These are phyloP conservation scores for Chlamydomonas applanata DNA, from an alignment of 139 green algal genomes.

Conservation along the genomic window DNA sequence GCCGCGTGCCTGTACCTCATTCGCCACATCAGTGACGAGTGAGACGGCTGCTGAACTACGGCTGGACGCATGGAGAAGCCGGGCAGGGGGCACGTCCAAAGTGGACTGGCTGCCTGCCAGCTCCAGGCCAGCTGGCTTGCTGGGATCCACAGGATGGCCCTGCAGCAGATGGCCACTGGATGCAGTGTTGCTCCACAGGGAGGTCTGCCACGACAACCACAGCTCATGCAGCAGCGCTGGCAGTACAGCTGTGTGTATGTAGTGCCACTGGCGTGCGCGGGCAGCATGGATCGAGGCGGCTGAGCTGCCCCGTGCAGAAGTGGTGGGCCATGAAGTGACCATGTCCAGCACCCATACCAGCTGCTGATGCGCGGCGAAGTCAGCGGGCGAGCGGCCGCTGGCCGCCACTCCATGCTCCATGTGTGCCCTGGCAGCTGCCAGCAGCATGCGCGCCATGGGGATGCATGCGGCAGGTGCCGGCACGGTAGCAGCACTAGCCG, in stretches of 20 bases:
- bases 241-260: conserved; percentile 30
- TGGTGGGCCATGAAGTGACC: conserved; percentile 1
- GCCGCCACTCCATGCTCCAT: neutral
- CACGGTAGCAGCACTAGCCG: no score
- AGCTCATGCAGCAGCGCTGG: conserved; percentile 66
- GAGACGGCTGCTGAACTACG: neutral
- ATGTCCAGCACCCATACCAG: conserved; percentile 77
- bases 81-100: neutral
- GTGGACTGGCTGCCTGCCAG: neutral
- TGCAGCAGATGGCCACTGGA: conserved; percentile 7
- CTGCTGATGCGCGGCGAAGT: conserved; percentile 56
- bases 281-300: neutral
- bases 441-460: neutral
- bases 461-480: neutral
- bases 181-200: conserved; percentile 31
- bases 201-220: conserved; percentile 72
- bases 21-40: neutral
- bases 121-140: neutral
- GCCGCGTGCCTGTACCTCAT: conserved; percentile 6
- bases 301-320: no score
- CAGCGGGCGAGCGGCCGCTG: conserved; percentile 11
- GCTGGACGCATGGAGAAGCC: neutral
- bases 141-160: neutral
- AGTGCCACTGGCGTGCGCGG: conserved; percentile 18
- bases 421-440: neutral